A percentile compares a stretch with the other conserved stretches of the same genome.
These are phyloP conservation scores for Thalassia testudinum DNA, from an alignment of 116 monocot species.

Conservation along the genomic window DNA sequence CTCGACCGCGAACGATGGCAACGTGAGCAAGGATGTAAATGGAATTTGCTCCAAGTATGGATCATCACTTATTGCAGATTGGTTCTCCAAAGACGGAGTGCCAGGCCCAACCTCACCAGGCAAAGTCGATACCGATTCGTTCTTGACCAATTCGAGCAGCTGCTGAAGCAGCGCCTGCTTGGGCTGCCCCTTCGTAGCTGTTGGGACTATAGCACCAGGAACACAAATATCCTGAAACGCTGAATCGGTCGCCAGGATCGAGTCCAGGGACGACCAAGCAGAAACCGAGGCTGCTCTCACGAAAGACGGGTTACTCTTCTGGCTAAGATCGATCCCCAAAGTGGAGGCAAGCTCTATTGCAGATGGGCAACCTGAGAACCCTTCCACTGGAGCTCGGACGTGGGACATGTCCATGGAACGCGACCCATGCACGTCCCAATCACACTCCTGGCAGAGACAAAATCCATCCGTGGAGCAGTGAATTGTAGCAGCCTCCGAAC, in stretches of 20 bases:
- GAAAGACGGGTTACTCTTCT: not conserved
- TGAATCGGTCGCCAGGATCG: conserved; percentile 26
- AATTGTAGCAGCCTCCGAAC: conserved; percentile 18
- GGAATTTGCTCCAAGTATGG: too few relatives aligned
- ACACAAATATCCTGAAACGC: conserved; percentile 46
- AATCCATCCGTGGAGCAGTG: conserved; percentile 17
- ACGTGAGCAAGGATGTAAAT: conserved; percentile 39
- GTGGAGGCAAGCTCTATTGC: conserved; percentile 32
- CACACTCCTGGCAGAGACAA: conserved; percentile 49
- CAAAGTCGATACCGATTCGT: conserved; percentile 8
- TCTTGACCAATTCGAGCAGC: conserved; percentile 39
- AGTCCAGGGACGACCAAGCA: conserved; percentile 13
- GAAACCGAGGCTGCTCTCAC: conserved; percentile 1
- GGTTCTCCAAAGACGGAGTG: conserved; percentile 17
- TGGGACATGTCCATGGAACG: conserved; percentile 6
- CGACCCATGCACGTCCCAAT: conserved; percentile 12
- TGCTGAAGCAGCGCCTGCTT: conserved; percentile 22
- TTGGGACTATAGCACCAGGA: conserved; percentile 18
- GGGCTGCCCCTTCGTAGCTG: not conserved
- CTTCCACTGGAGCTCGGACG: conserved; percentile 17
- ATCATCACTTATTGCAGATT: not conserved
- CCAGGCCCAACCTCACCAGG: conserved; percentile 10
- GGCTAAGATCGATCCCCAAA: conserved; percentile 36
- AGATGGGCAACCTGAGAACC: conserved; percentile 62
- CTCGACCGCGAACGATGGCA: conserved; percentile 12